These are phyloP conservation scores for Phallus indusiatus DNA, from an alignment of 768 basidiomycete genomes.

Conservation along the genomic window DNA sequence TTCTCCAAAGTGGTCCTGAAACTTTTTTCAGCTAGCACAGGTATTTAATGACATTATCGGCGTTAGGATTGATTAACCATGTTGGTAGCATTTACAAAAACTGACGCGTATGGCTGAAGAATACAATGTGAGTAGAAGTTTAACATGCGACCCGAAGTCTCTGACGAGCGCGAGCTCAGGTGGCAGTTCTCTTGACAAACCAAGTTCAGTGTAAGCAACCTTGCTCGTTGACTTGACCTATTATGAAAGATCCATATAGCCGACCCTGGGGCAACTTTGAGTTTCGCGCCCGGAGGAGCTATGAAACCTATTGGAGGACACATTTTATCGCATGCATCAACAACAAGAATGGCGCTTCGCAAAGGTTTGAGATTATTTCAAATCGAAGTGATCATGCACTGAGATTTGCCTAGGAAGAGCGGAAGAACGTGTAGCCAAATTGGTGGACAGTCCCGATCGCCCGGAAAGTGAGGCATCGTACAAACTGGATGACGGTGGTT, in stretches of 20 bases:
- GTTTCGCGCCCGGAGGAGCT: conserved; percentile 89
- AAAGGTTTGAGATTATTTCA: conserved; percentile 45
- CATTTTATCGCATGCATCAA: conserved; percentile 82
- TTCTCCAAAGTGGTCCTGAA: no score
- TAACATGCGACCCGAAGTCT: not conserved
- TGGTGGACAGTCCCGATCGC: conserved; percentile 82
- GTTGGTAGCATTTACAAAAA: conserved; percentile 37
- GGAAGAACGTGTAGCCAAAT: conserved; percentile 83
- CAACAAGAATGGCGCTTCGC: conserved; percentile 77
- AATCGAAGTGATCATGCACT: not conserved
- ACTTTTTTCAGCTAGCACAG: conserved; percentile 61
- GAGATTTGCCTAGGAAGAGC: conserved; percentile 51
- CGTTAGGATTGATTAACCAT: not conserved
- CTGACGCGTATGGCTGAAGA: conserved; percentile 89
- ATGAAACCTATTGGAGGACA: conserved; percentile 89
- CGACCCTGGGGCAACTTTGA: conserved; percentile 92
- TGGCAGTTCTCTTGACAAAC: conserved; percentile 83
- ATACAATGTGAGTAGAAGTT: conserved; percentile 53
- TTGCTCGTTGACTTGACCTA: no score
- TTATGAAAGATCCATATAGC: no score
- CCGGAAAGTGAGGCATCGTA: conserved; percentile 90
- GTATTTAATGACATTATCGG: conserved; percentile 26
- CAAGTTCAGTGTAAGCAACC: conserved; percentile 71
- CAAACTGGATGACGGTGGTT: conserved; percentile 85
- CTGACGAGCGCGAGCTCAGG: conserved; percentile 31